Evolutionary conservation across 164 flowering plant genomes (phyloP).

Genomic region (Tetracentron sinense): DNA sequence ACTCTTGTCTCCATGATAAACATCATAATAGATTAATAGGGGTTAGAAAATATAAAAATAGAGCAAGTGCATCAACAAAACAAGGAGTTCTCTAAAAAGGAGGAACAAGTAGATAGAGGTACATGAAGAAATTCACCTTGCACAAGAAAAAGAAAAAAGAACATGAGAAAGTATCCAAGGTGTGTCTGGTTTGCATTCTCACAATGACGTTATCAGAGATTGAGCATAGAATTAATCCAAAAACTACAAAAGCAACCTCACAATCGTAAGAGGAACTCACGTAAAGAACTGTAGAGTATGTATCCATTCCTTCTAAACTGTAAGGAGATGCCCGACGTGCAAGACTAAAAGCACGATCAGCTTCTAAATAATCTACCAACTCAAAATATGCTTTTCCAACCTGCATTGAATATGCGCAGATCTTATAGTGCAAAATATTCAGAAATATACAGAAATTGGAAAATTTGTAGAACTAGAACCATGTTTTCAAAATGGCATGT

Average conservation of each 20-base stretch:
- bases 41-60: too few relatives aligned
- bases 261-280: slow-evolving; percentile 42
- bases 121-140: too few relatives aligned
- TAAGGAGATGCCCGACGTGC: slow-evolving; percentile 82
- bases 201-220: too few relatives aligned
- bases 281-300: slow-evolving; percentile 89
- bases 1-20: too few relatives aligned
- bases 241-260: neutral
- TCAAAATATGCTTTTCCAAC: slow-evolving; percentile 68
- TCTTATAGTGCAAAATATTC: neutral
- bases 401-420: slow-evolving; percentile 23
- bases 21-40: too few relatives aligned
- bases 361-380: slow-evolving; percentile 64
- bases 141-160: too few relatives aligned
- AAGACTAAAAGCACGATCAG: slow-evolving; percentile 80
- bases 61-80: too few relatives aligned
- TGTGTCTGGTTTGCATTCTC: neutral
- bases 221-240: neutral
- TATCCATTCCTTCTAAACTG: slow-evolving; percentile 94
- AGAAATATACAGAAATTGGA: neutral
- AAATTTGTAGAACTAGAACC: neutral
- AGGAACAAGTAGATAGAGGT: too few relatives aligned
- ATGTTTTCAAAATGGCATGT: too few relatives aligned
- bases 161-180: neutral
- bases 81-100: too few relatives aligned